Conservation (phyloP, 176 grass and related monocot genomes). For the Bothriochloa decipiens region DNA sequence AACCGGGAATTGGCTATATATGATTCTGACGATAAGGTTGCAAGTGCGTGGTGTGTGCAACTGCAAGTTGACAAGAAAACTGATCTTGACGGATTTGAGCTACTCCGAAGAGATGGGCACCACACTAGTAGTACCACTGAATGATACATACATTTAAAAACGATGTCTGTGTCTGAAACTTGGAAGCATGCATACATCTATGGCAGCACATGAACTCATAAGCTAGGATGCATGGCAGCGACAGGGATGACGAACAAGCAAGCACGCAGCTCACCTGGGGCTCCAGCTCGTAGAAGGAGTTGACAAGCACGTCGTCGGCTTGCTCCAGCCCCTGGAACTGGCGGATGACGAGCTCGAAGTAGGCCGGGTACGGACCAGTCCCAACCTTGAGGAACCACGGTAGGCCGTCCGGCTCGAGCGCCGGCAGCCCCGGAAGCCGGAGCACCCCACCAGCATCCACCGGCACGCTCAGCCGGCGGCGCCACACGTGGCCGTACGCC, state of each 20-base stretch:
- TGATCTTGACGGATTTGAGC: too few species aligned
- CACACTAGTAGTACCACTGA: not conserved
- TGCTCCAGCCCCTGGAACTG: conserved; percentile 66
- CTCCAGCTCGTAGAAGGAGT: conserved; percentile 80
- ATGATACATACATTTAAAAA: not conserved
- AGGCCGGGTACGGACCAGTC: conserved; percentile 28
- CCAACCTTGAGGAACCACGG: conserved; percentile 48
- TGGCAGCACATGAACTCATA: too few species aligned
- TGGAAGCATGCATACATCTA: too few species aligned
- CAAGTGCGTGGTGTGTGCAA: too few species aligned
- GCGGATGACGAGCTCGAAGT: conserved; percentile 49
- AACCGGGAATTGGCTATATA: not conserved
- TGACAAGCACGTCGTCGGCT: conserved; percentile 68
- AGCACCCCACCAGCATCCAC: too few species aligned
- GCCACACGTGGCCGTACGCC: too few species aligned
- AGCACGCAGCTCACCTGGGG: conserved; percentile 45
- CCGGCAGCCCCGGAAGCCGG: too few species aligned
- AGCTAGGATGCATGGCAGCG: not conserved
- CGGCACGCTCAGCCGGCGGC: too few species aligned
- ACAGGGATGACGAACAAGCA: not conserved
- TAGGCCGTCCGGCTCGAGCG: too few species aligned
- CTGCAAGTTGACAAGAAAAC: too few species aligned
- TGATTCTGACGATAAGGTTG: not conserved
- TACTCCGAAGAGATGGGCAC: not conserved
- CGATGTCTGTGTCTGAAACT: not conserved